Conservation (phyloP, 129 eudicot species). For the Helianthus annuus region DNA sequence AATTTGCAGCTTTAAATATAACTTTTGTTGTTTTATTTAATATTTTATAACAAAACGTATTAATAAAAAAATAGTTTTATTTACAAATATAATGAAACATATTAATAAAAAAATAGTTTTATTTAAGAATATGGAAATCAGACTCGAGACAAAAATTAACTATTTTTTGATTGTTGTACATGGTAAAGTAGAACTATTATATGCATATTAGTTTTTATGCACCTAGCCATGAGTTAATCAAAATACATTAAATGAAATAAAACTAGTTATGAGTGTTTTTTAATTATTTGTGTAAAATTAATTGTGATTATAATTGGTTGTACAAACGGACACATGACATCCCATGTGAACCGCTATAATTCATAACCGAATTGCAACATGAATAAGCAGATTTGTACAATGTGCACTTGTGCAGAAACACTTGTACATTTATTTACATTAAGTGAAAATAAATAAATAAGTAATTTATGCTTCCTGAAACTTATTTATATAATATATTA, state of each 20-base stretch:
- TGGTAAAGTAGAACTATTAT: not conserved
- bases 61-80: too few relatives aligned
- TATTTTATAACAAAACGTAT: too few relatives aligned
- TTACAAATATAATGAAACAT: too few relatives aligned
- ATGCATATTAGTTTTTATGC: not conserved
- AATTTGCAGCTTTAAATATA: too few relatives aligned
- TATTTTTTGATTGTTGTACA: too few relatives aligned
- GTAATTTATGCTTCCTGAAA: not conserved
- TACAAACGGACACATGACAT: constrained; percentile 10
- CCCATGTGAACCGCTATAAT: constrained; percentile 29
- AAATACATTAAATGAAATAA: constrained; percentile 6
- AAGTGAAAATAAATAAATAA: not conserved
- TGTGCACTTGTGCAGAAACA: not conserved
- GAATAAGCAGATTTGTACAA: not conserved
- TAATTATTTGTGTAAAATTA: too few relatives aligned
- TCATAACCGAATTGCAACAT: constrained; percentile 12
- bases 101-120: too few relatives aligned
- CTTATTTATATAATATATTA: not conserved
- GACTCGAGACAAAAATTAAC: too few relatives aligned
- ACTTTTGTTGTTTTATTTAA: too few relatives aligned
- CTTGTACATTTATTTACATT: not conserved
- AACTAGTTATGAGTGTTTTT: not conserved
- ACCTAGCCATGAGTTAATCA: constrained; percentile 2
- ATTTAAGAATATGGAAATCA: too few relatives aligned
- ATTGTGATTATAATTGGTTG: constrained; percentile 18